phyloP scores from a whole-genome alignment of 805 yeast genomes.

The Brettanomyces sp. region DNA sequence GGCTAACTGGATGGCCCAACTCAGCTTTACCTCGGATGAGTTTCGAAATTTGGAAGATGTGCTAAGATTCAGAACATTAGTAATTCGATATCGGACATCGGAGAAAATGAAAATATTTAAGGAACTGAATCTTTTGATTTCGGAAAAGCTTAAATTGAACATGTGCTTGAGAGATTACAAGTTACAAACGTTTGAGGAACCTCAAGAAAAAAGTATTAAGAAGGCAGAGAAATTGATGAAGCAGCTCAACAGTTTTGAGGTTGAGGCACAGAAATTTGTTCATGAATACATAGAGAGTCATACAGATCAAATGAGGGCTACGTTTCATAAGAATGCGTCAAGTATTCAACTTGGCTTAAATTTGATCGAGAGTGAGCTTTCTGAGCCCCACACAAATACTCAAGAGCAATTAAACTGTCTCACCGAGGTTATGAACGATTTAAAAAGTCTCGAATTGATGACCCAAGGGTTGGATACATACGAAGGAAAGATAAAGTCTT shows the following conservation, averaged over 20 bases:
- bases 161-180: slow-evolving; percentile 2
- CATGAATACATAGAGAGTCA: not conserved
- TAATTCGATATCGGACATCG: not conserved
- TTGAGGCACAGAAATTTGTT: slow-evolving; percentile 1
- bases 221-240: slow-evolving; percentile 1
- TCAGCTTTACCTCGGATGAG: slow-evolving; percentile 5
- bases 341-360: slow-evolving; percentile 12
- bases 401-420: slow-evolving; percentile 29
- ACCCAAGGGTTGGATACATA: slow-evolving; percentile 16
- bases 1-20: slow-evolving; percentile 7
- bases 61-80: not conserved
- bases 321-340: slow-evolving; percentile 25
- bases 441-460: slow-evolving; percentile 25
- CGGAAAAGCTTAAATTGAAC: slow-evolving; percentile 5
- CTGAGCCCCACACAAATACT: slow-evolving; percentile 20
- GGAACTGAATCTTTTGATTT: slow-evolving; percentile 1
- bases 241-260: not conserved
- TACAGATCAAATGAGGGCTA: slow-evolving; percentile 15
- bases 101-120: slow-evolving; percentile 3
- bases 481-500: slow-evolving; percentile 7
- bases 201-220: slow-evolving; percentile 2
- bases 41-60: not conserved
- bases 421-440: slow-evolving; percentile 24
- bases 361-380: slow-evolving; percentile 12
- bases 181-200: slow-evolving; percentile 3